Conservation (phyloP, 495 filamentous ascomycete species). For the Trypethelium eluteriae region DNA sequence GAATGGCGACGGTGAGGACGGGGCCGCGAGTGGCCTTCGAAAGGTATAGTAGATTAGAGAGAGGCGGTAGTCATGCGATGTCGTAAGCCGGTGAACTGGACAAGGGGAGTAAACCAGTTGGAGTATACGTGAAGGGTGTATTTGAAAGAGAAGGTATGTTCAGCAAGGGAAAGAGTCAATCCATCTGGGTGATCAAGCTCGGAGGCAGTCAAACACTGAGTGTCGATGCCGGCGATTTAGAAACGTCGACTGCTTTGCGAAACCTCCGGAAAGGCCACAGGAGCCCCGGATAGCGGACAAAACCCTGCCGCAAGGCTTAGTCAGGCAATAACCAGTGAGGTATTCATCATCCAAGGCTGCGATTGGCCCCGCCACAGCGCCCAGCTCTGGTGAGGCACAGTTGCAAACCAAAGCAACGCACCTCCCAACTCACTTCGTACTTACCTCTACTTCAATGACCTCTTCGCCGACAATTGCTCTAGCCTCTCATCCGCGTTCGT, state of each 20-base stretch:
- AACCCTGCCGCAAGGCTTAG: background rate
- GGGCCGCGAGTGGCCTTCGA: background rate
- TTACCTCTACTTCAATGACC: too few relatives aligned
- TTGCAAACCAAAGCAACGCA: too few relatives aligned
- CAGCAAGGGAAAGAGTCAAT: too few relatives aligned
- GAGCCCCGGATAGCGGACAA: background rate
- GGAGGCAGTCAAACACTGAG: background rate
- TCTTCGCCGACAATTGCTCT: too few relatives aligned
- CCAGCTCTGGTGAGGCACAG: background rate
- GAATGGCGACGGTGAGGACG: background rate
- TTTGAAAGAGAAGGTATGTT: too few relatives aligned
- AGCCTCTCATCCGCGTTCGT: background rate
- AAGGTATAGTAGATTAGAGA: background rate
- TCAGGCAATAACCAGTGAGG: background rate
- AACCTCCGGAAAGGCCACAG: too few relatives aligned
- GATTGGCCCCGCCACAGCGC: background rate
- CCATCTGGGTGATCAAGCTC: background rate
- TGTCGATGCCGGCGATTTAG: background rate
- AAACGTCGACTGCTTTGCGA: too few relatives aligned
- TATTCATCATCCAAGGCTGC: background rate
- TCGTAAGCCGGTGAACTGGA: background rate
- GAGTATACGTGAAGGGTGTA: background rate
- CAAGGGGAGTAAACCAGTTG: background rate
- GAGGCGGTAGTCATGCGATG: background rate
- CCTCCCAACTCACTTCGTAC: too few relatives aligned